phyloP scores from a whole-genome alignment of 805 yeast genomes.

The Yamadazyma scolyti region DNA sequence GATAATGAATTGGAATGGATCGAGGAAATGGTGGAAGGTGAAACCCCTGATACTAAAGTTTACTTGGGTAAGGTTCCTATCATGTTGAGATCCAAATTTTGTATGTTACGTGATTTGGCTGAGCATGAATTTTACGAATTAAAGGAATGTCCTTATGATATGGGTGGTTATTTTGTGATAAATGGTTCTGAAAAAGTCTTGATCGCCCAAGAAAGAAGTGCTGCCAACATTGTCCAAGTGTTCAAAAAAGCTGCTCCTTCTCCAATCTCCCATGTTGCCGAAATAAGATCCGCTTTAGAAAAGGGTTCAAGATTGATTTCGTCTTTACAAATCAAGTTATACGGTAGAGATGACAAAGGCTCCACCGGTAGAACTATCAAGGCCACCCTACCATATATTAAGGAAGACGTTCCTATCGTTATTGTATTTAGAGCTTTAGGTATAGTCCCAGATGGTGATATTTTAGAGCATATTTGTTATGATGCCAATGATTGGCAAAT shows the following conservation, averaged over 20 bases:
- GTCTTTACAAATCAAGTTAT: slow-evolving; percentile 89
- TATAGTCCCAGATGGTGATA: slow-evolving; percentile 98
- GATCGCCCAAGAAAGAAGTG: slow-evolving; percentile 97
- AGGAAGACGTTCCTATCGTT: slow-evolving; percentile 95
- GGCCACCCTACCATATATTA: slow-evolving; percentile 94
- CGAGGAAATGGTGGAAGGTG: slow-evolving; percentile 50
- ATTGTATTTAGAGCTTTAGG: slow-evolving; percentile 97
- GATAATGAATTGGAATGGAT: slow-evolving; percentile 47
- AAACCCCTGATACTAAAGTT: slow-evolving; percentile 65
- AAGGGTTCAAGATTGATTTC: slow-evolving; percentile 95
- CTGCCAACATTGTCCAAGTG: slow-evolving; percentile 98
- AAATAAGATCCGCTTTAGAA: slow-evolving; percentile 93
- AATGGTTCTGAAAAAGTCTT: slow-evolving; percentile 98
- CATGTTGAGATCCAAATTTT: slow-evolving; percentile 94
- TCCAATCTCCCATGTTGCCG: slow-evolving; percentile 94
- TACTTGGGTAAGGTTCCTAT: slow-evolving; percentile 96
- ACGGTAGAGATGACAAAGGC: slow-evolving; percentile 75
- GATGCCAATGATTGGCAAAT: slow-evolving; percentile 99
- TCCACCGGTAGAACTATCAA: slow-evolving; percentile 76
- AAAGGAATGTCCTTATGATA: slow-evolving; percentile 98
- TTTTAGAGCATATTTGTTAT: slow-evolving; percentile 95
- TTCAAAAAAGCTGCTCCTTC: slow-evolving; percentile 97
- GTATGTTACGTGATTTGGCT: slow-evolving; percentile 83
- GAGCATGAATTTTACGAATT: slow-evolving; percentile 93
- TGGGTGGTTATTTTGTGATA: slow-evolving; percentile 98